phyloP scores from a whole-genome alignment of 495 filamentous ascomycete species.

The Lophiotrema nucula region DNA sequence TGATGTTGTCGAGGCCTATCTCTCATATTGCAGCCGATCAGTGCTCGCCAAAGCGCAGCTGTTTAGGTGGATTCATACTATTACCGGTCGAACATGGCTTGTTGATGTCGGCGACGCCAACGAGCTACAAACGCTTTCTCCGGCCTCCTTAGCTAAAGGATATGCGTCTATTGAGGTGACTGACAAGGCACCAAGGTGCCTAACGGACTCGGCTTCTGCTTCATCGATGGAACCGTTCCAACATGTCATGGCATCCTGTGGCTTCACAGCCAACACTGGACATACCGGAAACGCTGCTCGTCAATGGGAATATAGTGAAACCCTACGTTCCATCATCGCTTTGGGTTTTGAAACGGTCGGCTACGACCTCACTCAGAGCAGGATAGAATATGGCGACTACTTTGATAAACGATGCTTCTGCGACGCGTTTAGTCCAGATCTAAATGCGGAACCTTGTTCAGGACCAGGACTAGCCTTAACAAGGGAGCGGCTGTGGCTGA shows the following conservation, averaged over 20 bases:
- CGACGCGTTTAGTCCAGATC: slow-evolving; percentile 7
- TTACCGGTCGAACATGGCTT: slow-evolving; percentile 23
- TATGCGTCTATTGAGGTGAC: slow-evolving; percentile 8
- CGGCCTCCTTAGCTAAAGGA: slow-evolving; percentile 8
- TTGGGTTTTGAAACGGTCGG: slow-evolving; percentile 21
- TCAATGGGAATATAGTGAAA: slow-evolving; percentile 15
- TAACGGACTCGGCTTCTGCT: slow-evolving; percentile 6
- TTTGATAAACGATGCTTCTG: slow-evolving; percentile 23
- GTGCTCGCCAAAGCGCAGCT: slow-evolving; percentile 24
- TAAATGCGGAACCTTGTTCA: slow-evolving; percentile 5
- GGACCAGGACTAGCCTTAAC: not conserved
- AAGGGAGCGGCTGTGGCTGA: slow-evolving; percentile 16
- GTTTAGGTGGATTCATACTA: slow-evolving; percentile 9
- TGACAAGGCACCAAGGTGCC: slow-evolving; percentile 11
- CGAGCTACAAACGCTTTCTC: slow-evolving; percentile 9
- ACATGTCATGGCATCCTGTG: slow-evolving; percentile 10
- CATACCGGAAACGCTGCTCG: slow-evolving; percentile 20
- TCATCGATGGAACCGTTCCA: slow-evolving; percentile 3
- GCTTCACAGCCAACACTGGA: slow-evolving; percentile 11
- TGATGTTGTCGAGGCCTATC: slow-evolving; percentile 10
- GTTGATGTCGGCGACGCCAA: slow-evolving; percentile 18
- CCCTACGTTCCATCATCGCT: slow-evolving; percentile 7
- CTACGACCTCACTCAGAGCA: slow-evolving; percentile 10
- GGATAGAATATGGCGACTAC: slow-evolving; percentile 7
- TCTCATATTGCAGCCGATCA: slow-evolving; percentile 13